phyloP scores from a whole-genome alignment of 371 early-diverging fungal species.

The Mucor indicus region DNA sequence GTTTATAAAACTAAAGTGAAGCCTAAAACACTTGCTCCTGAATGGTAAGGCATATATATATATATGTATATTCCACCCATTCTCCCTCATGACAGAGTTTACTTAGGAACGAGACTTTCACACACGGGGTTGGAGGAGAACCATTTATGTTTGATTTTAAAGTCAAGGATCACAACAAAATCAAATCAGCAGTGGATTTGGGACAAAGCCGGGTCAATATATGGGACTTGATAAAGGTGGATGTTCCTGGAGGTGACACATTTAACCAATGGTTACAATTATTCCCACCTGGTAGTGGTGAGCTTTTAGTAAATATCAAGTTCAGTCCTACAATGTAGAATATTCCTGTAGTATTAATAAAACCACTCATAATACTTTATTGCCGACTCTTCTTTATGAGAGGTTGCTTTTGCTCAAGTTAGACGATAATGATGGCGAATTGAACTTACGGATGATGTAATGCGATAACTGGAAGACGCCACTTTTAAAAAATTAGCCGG shows the following conservation, averaged over 20 bases:
- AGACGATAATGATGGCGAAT: too few relatives aligned
- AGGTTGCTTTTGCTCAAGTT: too few relatives aligned
- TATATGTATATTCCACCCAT: too few relatives aligned
- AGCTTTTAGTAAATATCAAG: conserved; percentile 25
- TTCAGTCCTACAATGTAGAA: conserved; percentile 12
- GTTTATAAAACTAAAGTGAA: conserved; percentile 74
- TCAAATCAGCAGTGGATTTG: conserved; percentile 62
- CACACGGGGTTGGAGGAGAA: conserved; percentile 27
- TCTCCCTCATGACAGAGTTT: too few relatives aligned
- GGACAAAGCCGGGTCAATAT: conserved; percentile 57
- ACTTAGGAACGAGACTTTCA: conserved; percentile 38
- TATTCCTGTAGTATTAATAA: too few relatives aligned
- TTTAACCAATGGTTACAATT: conserved; percentile 38
- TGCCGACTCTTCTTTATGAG: too few relatives aligned
- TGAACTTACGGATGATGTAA: too few relatives aligned
- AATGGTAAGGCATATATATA: conserved; percentile 54
- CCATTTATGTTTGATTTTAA: conserved; percentile 52
- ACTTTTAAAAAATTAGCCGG: too few relatives aligned
- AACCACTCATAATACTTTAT: too few relatives aligned
- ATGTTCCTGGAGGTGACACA: conserved; percentile 19
- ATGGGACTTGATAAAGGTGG: conserved; percentile 51
- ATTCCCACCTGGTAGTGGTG: conserved; percentile 40
- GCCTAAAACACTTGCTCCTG: conserved; percentile 74
- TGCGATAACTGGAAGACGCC: too few relatives aligned
- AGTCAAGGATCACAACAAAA: conserved; percentile 67